Evolutionary conservation across 768 basidiomycete species (phyloP).

Genomic region (Lactifluus hygrophoroides): DNA sequence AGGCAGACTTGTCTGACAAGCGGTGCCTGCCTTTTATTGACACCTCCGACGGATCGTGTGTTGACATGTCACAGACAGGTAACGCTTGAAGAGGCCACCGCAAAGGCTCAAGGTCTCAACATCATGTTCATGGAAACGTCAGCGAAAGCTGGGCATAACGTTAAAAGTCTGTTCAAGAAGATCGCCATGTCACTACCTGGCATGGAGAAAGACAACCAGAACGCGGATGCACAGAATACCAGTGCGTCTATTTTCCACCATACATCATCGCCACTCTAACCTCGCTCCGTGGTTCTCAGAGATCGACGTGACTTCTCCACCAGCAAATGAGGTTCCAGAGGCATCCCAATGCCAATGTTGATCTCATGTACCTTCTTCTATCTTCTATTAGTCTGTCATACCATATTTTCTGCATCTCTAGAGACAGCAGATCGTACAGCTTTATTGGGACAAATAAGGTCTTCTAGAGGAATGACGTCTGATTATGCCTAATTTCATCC

Average conservation of each 20-base stretch:
- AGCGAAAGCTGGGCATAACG: constrained; percentile 98
- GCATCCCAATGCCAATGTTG: constrained; percentile 82
- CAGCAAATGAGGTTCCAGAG: constrained; percentile 64
- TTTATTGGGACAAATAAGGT: background rate
- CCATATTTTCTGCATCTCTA: constrained; percentile 10
- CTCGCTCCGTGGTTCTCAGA: constrained; percentile 37
- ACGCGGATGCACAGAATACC: constrained; percentile 36
- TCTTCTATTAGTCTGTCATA: constrained; percentile 19
- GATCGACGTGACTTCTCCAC: constrained; percentile 82
- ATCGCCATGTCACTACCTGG: constrained; percentile 97
- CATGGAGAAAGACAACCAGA: constrained; percentile 76
- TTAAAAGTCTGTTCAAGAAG: constrained; percentile 98
- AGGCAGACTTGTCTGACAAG: constrained; percentile 97
- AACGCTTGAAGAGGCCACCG: constrained; percentile 94
- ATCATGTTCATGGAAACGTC: constrained; percentile 99
- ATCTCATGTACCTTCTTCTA: constrained; percentile 27
- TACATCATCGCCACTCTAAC: background rate
- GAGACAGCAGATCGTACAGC: constrained; percentile 2
- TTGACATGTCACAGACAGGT: constrained; percentile 64
- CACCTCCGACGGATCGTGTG: background rate
- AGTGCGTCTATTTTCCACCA: constrained; percentile 28
- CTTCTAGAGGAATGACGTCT: background rate
- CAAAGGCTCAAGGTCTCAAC: constrained; percentile 79
- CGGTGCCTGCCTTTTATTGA: constrained; percentile 46
- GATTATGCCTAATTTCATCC: constrained; percentile 40